A percentile compares a stretch with the other conserved stretches of the same genome.
phyloP scores from a whole-genome alignment of 257 asterid genomes.

The Ajuga chamaepitys region DNA sequence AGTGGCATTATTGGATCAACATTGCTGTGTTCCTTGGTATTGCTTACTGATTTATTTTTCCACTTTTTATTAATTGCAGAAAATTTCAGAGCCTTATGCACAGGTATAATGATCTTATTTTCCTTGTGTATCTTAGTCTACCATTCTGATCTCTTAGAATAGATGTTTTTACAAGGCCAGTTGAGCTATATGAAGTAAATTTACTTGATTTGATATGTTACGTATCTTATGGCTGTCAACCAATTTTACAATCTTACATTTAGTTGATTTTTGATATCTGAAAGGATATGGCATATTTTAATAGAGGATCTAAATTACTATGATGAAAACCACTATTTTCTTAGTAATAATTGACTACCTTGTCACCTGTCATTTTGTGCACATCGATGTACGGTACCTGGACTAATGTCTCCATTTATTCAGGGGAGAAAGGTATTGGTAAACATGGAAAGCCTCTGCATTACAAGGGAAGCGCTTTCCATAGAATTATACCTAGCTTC shows the following conservation, averaged over 20 bases:
- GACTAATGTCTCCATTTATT: background rate
- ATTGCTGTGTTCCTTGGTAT: background rate
- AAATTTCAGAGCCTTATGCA: slow-evolving; percentile 88
- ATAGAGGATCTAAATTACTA: background rate
- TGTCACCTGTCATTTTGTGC: background rate
- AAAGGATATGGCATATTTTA: background rate
- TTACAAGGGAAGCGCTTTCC: slow-evolving; percentile 87
- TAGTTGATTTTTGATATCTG: background rate
- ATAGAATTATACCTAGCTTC: slow-evolving; percentile 93
- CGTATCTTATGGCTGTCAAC: background rate
- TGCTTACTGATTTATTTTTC: slow-evolving; percentile 11
- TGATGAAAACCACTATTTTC: background rate
- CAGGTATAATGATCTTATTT: slow-evolving; percentile 38
- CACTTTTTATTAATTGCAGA: slow-evolving; percentile 44
- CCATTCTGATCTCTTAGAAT: background rate
- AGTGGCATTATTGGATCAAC: slow-evolving; percentile 7
- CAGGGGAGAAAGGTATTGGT: slow-evolving; percentile 92
- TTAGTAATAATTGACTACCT: background rate
- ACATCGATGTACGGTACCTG: background rate
- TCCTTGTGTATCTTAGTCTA: background rate
- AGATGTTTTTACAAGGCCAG: background rate
- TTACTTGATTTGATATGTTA: background rate
- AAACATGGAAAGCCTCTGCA: slow-evolving; percentile 85
- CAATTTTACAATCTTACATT: background rate
- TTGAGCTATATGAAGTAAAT: background rate